phyloP scores from a whole-genome alignment of 305 asterid species.

The Fraxinus latifolia region DNA sequence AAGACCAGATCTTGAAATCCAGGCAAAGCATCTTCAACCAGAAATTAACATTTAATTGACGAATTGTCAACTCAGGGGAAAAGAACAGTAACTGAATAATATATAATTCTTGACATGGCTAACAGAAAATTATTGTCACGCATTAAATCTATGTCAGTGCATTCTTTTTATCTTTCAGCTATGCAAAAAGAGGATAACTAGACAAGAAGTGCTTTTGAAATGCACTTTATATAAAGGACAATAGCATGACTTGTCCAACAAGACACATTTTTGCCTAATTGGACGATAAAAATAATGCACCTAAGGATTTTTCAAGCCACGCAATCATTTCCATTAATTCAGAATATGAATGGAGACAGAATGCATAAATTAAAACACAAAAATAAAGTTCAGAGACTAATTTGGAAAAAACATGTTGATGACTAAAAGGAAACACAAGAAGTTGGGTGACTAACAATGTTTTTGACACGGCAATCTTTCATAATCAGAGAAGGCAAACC shows the following conservation, averaged over 20 bases:
- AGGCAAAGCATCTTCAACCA: constrained; percentile 1
- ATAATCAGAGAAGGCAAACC: not conserved
- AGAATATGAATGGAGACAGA: not conserved
- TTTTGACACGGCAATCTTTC: not conserved
- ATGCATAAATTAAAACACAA: not conserved
- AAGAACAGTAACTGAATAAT: not conserved
- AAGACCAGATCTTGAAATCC: constrained; percentile 7
- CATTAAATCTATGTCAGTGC: not conserved
- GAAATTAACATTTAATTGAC: not conserved
- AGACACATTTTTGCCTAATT: not conserved
- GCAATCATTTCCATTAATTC: not conserved
- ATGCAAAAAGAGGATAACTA: not conserved
- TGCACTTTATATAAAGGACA: not conserved
- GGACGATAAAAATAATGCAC: not conserved
- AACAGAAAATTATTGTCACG: not conserved
- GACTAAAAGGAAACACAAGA: not conserved
- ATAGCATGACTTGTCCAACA: not conserved
- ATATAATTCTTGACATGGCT: not conserved
- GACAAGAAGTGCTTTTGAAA: not conserved
- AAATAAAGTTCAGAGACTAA: not conserved
- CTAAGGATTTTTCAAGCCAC: not conserved
- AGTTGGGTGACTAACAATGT: not conserved
- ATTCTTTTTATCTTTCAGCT: not conserved
- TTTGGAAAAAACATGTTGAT: not conserved
- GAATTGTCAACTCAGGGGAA: not conserved